These are phyloP conservation scores for Hypholoma fasciculare DNA, from an alignment of 768 basidiomycete genomes.

Conservation along the genomic window DNA sequence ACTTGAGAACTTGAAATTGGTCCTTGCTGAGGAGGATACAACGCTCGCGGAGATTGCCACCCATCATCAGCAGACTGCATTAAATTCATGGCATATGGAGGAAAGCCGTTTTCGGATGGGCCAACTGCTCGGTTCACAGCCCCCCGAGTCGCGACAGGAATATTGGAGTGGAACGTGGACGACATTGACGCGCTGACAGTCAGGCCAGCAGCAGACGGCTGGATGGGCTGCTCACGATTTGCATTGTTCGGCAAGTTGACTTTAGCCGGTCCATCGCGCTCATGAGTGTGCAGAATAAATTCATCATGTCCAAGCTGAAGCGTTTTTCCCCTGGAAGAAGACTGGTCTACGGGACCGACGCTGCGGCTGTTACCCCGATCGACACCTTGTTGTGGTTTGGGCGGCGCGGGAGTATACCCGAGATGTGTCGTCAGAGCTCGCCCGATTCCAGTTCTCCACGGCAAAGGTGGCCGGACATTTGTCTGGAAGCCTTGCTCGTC, in stretches of 20 bases:
- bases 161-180: neutral
- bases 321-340: neutral
- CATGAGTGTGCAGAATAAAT: neutral
- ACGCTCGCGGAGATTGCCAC: neutral
- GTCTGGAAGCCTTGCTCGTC: neutral
- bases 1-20: neutral
- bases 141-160: neutral
- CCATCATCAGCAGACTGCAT: neutral
- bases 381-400: neutral
- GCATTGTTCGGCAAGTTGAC: constrained; percentile 1
- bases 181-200: neutral
- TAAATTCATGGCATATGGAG: neutral
- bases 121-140: neutral
- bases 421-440: neutral
- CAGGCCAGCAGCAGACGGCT: neutral
- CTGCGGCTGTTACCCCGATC: neutral
- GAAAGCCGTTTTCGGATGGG: neutral
- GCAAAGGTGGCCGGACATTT: neutral
- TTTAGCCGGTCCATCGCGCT: neutral
- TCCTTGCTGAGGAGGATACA: neutral
- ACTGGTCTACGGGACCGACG: neutral
- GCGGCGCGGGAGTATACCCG: neutral
- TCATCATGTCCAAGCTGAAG: constrained; percentile 5
- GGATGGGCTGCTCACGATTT: neutral
- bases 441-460: constrained; percentile 1